Base-by-base conservation (phyloP, 768 basidiomycete species). In the Gautieria morchelliformis region DNA sequence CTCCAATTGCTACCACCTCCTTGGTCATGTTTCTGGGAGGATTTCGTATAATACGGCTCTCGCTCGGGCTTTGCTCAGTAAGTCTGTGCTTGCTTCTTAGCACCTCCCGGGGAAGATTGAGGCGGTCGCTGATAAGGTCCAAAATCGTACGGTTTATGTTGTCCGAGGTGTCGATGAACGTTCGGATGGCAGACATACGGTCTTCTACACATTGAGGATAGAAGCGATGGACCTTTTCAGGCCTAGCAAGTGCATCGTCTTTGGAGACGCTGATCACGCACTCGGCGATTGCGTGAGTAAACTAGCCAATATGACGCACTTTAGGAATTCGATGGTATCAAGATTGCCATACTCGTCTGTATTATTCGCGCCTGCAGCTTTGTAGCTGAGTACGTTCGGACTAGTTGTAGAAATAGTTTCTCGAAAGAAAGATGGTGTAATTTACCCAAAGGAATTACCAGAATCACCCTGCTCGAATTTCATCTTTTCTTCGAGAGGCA, bases 401-500 rank as follows among this genome's bases (percentile, higher is more conserved):
- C 10, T 0, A n/a, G 45, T 24, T 45, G 1, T 15, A 15, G 39
- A 52, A 15, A 5, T 19, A 32, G 5, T 17, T 15, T 22, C 11
- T 27, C 32, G 6, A 27, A n/a, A n/a, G 35, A 54, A 27, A 46
- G 46, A 39, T 17, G 24, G 8, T 15, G 14, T 30, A 20, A 61
- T 61, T 19, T 47, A 66, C 74, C 75, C 75, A 47, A 71, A 75
- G 1, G 75, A 74, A n/a, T 61, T 60, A 0, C 75, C 76, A 1
- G 54, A 59, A 41, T 75, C 72, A 0, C 75, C 77, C 47, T 75
- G 74, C 62, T 77, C 75, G 50, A 64, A 78, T 53, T 66, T 64
- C 63, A 73, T 57, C 63, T 75, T 75, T 55, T 77, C 77, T 9
- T 71, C 72, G 3, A 75, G 59, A 1, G 73, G 70, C 0, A 78